Base-by-base conservation (phyloP, 2,329 filamentous ascomycete genomes). In the Madurella mycetomatis region DNA sequence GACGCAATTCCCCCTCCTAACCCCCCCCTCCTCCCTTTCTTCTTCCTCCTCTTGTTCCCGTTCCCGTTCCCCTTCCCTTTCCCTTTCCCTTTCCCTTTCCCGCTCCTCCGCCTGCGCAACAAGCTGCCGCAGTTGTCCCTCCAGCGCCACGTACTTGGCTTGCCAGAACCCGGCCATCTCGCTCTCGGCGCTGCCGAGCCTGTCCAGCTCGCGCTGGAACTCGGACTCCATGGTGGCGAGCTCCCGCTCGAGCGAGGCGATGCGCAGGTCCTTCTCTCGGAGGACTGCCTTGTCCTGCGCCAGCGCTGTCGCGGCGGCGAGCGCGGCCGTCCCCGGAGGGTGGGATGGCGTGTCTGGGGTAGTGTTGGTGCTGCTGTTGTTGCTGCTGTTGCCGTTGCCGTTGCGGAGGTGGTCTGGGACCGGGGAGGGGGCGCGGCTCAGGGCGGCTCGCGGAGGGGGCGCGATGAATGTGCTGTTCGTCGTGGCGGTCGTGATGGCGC, bases 121-220 rank as follows among this genome's bases (percentile, higher is more conserved):
- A 57, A 47, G 8, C 12, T 32, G 40, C n/a, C 13, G 51, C 1
- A 76, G 78, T 61, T 78, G 77, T 67, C 78, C 76, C 65, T 82
- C 76, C 43, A 83, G 66, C 32, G 66, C 67, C 54, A 74, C 75
- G 67, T 82, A 76, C 62, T 81, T 82, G 43, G 73, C 67, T 67
- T 84, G 80, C 80, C 82, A 84, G 64, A 79, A 82, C 13, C 73
- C 73, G 2, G 79, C 73, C 47, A 75, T 77, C 66, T 83, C 79
- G 67, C 73, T 76, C 70, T 84, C 80, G 64, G 75, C 73, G 65
- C 75, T 72, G 62, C 73, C 76, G 16, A 83, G 72, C 60, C 71
- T 72, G 64, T 81, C 78, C 16, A 84, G 72, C 63, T 82, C 74
- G 37, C 72, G 73, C 50, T 71, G 68, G 64, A 84, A 83, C 63